Base-by-base conservation (phyloP, 1,139 yeast genomes). In the Trichomonascaceae sp. region DNA sequence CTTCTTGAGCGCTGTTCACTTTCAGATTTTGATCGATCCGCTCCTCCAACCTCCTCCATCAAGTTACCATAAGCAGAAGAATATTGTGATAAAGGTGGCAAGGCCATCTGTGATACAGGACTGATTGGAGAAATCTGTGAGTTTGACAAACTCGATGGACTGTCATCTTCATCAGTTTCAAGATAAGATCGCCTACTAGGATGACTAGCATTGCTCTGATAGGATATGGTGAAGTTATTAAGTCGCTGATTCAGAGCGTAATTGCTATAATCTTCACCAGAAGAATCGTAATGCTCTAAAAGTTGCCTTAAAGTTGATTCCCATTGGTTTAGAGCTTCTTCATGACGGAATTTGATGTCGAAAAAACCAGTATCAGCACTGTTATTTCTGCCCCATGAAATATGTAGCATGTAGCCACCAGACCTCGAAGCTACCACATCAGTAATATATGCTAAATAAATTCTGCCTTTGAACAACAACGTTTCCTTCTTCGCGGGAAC, bases 401-500 rank as follows among this genome's bases (percentile, higher is more conserved):
- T 63, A 44, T 67, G 67, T 52, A 71, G 57, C 41, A 66, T 53
- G 55, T 67, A 69, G 5, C 70, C 70, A 13, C 60, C 63, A 32
- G 61, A 62, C 13, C 61, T 57, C 44, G 63, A 63, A 22, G 66
- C 56, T 12, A 63, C 59, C 8, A 71, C 70, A 52, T 64, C 62
- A 15, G 71, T 66, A 50, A 74, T 67, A 55, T 71, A 72, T 27
- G 70, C 71, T 58, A 73, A 64, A 61, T 70, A 74, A 43, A 73
- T 73, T 32, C 77, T 69, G 38, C 76, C 78, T 61, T 72, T 72
- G 30, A 74, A 62, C 43, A 70, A 73, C 24, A 74, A 62, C 20
- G 64, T 57, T 44, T 61, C 54, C 19, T 68, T 61, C 47, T 66
- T 65, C 3, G 41, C 12, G 19, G 57, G 38, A n/a, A 45, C 53